These are phyloP conservation scores for Debaryomyces udenii DNA, from an alignment of 1,139 yeast genomes.

Conservation along the genomic window DNA sequence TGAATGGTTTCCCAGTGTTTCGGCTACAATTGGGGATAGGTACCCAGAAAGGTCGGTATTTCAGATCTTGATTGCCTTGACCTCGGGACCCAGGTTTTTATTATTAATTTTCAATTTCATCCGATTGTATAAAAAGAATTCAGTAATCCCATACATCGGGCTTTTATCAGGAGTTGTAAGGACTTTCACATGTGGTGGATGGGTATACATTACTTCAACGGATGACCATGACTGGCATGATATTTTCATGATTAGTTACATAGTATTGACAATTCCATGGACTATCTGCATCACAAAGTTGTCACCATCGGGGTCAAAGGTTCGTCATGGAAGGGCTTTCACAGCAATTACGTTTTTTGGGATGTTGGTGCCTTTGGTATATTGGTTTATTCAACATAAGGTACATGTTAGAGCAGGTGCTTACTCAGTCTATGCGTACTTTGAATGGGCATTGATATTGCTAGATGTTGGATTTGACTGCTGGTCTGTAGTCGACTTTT, in stretches of 20 bases:
- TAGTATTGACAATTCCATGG: conserved; percentile 92
- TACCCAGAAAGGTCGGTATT: conserved; percentile 94
- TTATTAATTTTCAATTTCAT: conserved; percentile 65
- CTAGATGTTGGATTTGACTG: conserved; percentile 86
- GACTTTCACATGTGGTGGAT: conserved; percentile 95
- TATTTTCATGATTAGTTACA: conserved; percentile 89
- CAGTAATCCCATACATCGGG: conserved; percentile 44
- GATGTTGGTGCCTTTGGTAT: conserved; percentile 76
- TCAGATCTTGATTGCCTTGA: conserved; percentile 78
- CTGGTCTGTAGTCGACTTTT: conserved; percentile 73
- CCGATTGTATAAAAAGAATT: conserved; percentile 38
- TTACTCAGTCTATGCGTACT: conserved; percentile 88
- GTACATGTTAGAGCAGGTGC: conserved; percentile 91
- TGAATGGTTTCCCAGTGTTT: conserved; percentile 98
- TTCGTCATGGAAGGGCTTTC: conserved; percentile 54
- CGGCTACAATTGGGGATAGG: conserved; percentile 95
- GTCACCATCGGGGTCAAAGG: conserved; percentile 51
- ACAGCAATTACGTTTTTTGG: conserved; percentile 67
- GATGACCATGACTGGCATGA: conserved; percentile 98
- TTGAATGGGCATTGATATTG: conserved; percentile 87
- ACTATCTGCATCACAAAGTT: conserved; percentile 62
- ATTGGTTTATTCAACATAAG: conserved; percentile 91
- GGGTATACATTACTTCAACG: conserved; percentile 96
- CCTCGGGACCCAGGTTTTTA: conserved; percentile 85
- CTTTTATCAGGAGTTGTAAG: conserved; percentile 69